Base-by-base conservation (phyloP, 176 grass and related monocot species). In the Neostapfia colusana region DNA sequence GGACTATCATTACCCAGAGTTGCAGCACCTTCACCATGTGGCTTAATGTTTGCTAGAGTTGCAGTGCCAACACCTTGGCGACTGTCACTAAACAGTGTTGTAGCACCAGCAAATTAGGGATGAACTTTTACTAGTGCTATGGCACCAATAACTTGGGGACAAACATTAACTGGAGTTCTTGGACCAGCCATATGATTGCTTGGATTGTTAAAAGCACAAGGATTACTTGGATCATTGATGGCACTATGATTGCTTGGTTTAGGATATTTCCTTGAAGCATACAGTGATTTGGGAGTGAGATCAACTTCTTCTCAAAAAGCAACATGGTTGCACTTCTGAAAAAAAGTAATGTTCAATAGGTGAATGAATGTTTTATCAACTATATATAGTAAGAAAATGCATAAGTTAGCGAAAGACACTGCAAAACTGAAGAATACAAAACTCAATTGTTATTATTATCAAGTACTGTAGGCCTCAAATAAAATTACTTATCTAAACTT, bases 261-360 rank as follows among this genome's bases (percentile, higher is more conserved):
- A 78, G 45, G 69, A 57, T 68, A 40, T 41, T 14, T 80, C n/a
- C 26, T 10, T 36, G 59, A 49, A 74, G 34, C 60, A 86, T 45
- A 71, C 28, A 63, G 44, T 70, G 73, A 59, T 43, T 25, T 59
- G 70, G 41, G 37, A 69, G 11, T 54, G 10, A 24, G n/a, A 72
- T 40, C 65, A 12, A 63, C 77, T 74, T 84, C 65, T 56, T 84
- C 65, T 26, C 75, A 92, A 13, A 78, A 77, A 62, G 83, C 31
- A 72, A 57, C 67, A 72, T 73, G 24, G 0, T 12, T 63, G 59
- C 90, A 92, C 45, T 81, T 80, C 87, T 86, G 86, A n/a, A n/a
- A 83, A 78, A 76, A 76, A 66, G 28, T 44, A 42, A 74, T 20
- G 40, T n/a, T 74, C 23, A 85, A 72, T 21, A 72, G 73, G 53